Percentiles rank a stretch among this genome's conserved stretches.
Evolutionary conservation across 1,139 yeast species (phyloP).

Genomic region (Candida sp.): DNA sequence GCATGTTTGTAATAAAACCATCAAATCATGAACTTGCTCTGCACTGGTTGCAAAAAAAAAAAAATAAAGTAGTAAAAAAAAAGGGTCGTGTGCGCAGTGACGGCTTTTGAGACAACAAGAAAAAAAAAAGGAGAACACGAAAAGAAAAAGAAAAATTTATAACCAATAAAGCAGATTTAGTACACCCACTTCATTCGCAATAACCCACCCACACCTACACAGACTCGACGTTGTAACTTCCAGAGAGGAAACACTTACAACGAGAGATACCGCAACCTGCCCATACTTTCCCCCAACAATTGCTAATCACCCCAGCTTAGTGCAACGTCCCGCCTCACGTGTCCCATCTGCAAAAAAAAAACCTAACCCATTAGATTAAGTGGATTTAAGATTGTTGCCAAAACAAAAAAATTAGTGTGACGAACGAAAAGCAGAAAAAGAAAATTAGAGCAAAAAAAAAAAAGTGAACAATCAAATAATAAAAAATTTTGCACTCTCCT

Average conservation of each 20-base stretch:
- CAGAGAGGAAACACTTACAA: neutral
- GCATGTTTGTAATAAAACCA: no score
- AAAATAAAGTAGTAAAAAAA: neutral
- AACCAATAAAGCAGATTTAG: neutral
- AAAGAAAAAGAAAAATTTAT: neutral
- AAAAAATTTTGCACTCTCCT: neutral
- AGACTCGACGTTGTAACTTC: neutral
- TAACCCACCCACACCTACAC: neutral
- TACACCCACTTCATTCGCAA: neutral
- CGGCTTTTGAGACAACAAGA: no score
- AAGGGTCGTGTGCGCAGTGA: neutral
- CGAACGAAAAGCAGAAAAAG: neutral
- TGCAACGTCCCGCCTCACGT: no score
- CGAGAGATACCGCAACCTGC: no score
- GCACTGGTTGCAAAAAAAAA: slow-evolving; percentile 4
- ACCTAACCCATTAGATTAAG: no score
- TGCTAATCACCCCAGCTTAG: no score
- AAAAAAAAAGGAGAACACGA: neutral
- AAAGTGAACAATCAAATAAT: neutral
- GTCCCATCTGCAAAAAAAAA: no score
- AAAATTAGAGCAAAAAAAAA: neutral
- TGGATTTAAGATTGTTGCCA: neutral
- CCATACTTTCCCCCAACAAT: no score
- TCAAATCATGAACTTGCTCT: neutral
- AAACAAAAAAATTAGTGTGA: neutral